Percentiles rank a stretch among this genome's conserved stretches.
Conservation (phyloP, 1,139 yeast species). For the Pichia sp. region DNA sequence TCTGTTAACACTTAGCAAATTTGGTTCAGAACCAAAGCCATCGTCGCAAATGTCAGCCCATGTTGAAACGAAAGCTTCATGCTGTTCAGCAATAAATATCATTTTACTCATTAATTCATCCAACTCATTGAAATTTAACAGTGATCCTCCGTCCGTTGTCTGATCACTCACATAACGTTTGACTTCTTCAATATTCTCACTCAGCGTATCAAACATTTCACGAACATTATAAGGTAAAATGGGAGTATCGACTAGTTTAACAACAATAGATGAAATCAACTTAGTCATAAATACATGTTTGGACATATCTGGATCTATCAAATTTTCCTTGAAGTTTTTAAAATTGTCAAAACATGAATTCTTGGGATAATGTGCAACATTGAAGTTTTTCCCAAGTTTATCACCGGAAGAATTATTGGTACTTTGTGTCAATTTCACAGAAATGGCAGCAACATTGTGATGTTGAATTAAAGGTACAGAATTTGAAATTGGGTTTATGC, state of each 20-base stretch:
- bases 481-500: slow-evolving; percentile 47
- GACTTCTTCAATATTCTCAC: slow-evolving; percentile 46
- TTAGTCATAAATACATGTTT: slow-evolving; percentile 58
- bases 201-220: slow-evolving; percentile 45
- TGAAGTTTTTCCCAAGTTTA: slow-evolving; percentile 16
- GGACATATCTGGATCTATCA: slow-evolving; percentile 53
- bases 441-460: slow-evolving; percentile 67
- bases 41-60: slow-evolving; percentile 48
- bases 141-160: slow-evolving; percentile 15
- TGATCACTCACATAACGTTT: slow-evolving; percentile 36
- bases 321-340: slow-evolving; percentile 44
- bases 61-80: slow-evolving; percentile 44
- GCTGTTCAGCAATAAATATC: slow-evolving; percentile 38
- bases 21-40: slow-evolving; percentile 58
- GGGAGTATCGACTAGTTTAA: slow-evolving; percentile 68
- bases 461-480: slow-evolving; percentile 62
- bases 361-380: slow-evolving; percentile 43
- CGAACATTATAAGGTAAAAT: slow-evolving; percentile 65
- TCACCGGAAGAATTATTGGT: background rate
- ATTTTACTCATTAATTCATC: slow-evolving; percentile 34
- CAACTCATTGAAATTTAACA: slow-evolving; percentile 33
- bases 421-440: slow-evolving; percentile 43
- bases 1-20: slow-evolving; percentile 63
- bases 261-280: slow-evolving; percentile 47
- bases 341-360: slow-evolving; percentile 64